A percentile compares a stretch with the other conserved stretches of the same genome.
phyloP scores from a whole-genome alignment of 176 grass and related monocot genomes.

The Musa schizocarpa region DNA sequence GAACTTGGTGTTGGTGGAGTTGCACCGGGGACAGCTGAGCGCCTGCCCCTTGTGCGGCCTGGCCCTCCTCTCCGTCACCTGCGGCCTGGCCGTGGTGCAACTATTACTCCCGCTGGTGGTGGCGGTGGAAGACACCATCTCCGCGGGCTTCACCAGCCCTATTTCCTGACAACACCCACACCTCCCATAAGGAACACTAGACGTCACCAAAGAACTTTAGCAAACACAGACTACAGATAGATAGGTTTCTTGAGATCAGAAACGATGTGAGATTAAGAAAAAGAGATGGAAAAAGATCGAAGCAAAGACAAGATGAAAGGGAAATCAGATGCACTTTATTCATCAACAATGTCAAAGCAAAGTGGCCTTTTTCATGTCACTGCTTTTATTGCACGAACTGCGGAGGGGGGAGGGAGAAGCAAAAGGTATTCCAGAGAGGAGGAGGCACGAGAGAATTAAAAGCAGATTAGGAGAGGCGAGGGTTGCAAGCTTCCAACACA shows the following conservation, averaged over 20 bases:
- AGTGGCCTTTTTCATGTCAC: not conserved
- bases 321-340: not conserved
- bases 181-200: not conserved
- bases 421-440: not conserved
- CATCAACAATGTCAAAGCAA: not conserved
- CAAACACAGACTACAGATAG: no score
- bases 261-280: not conserved
- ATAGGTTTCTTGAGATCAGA: not conserved
- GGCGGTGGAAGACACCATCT: not conserved
- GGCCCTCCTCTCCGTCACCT: not conserved
- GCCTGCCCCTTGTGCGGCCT: constrained; percentile 33
- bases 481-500: not conserved
- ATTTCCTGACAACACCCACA: not conserved
- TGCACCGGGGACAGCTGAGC: constrained; percentile 90
- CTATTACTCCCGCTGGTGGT: not conserved
- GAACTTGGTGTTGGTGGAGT: constrained; percentile 96
- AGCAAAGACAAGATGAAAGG: not conserved
- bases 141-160: constrained; percentile 5
- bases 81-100: not conserved
- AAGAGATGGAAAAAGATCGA: not conserved
- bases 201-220: not conserved
- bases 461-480: not conserved
- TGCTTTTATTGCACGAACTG: not conserved
- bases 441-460: no score
- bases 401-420: no score